Evolutionary conservation across 495 filamentous ascomycete species (phyloP), one percentile per base, ranked within the genome.

Genomic region (Aspergillus heteromorphus): DNA sequence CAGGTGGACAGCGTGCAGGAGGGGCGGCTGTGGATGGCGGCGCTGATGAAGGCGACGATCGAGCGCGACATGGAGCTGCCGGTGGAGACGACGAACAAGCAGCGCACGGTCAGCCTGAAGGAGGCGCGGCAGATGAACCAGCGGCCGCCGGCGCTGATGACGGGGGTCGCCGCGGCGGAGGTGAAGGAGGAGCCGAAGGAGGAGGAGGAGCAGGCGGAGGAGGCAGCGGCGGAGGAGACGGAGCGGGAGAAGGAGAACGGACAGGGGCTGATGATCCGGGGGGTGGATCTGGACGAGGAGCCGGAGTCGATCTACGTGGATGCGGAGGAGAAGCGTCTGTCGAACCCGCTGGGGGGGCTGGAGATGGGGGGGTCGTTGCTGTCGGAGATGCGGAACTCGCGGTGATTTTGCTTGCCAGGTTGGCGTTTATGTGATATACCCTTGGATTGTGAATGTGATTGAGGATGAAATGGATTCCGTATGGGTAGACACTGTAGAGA

Each of bases 31-130:
- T 99, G 95, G 95, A 99, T 99, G 95, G 95, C 90, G 4, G 95
- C 95, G 10, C 74, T 99, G 55, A 95, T 97, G 90, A 99, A 97
- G 72, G 95, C 95, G 3, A 99, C 95, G 5, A 99, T 99, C 59
- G 95, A 97, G 59, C 86, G 92, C 53, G 93, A 99, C 61, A 83
- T 92, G 59, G 78, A 81, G 7, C 78, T 85, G 54, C 78, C 82
- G 1, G 83, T 95, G 49, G 88, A 87, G 30, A 91, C 87, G 0
- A 93, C 91, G n/a, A 97, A 96, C 73, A 89, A 92, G 62, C 91
- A 91, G 62, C 90, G 92, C 71, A 97, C 92, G 0, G 92, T 97
- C 45, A 89, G 86, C 47, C 80, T 97, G 10, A 84, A 84, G 36
- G 92, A 95, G 69, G 92, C 92, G 30, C 81, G 81, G 51, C 73